Evolutionary conservation across 2,329 filamentous ascomycete species (phyloP).

Genomic region (Conoideocrella luteorostrata): DNA sequence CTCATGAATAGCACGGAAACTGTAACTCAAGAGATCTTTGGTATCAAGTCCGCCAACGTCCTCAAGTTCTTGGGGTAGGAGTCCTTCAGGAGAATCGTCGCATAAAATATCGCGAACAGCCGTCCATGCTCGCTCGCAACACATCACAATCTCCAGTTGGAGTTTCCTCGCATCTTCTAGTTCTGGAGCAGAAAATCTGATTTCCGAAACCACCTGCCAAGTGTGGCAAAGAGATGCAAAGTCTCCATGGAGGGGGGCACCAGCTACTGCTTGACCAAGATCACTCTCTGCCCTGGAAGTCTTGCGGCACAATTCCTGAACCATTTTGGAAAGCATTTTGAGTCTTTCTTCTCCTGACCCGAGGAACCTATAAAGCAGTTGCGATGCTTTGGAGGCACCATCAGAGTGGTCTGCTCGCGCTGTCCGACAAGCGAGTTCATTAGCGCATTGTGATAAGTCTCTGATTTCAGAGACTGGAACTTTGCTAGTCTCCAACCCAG

Average conservation of each 20-base stretch:
- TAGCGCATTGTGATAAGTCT: slow-evolving; percentile 45
- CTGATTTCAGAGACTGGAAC: slow-evolving; percentile 28
- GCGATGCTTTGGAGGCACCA: slow-evolving; percentile 72
- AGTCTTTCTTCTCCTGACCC: slow-evolving; percentile 34
- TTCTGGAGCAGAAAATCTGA: slow-evolving; percentile 31
- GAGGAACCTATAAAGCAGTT: slow-evolving; percentile 59
- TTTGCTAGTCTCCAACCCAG: slow-evolving; percentile 8
- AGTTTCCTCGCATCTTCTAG: slow-evolving; percentile 30
- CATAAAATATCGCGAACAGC: slow-evolving; percentile 74
- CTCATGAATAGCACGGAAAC: slow-evolving; percentile 91
- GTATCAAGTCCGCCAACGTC: slow-evolving; percentile 67
- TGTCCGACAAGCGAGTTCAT: slow-evolving; percentile 57
- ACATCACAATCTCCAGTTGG: slow-evolving; percentile 50
- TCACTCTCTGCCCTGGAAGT: slow-evolving; percentile 56
- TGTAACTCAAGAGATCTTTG: slow-evolving; percentile 89
- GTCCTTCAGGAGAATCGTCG: slow-evolving; percentile 89
- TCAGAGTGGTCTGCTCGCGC: slow-evolving; percentile 89
- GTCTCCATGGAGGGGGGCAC: slow-evolving; percentile 62
- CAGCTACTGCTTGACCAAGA: slow-evolving; percentile 59
- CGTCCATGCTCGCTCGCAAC: slow-evolving; percentile 67
- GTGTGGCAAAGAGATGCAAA: slow-evolving; percentile 59
- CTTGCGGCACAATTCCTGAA: slow-evolving; percentile 58
- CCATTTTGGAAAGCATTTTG: slow-evolving; percentile 49
- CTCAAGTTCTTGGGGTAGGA: slow-evolving; percentile 70
- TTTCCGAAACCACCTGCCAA: slow-evolving; percentile 43